A percentile compares a stretch with the other conserved stretches of the same genome.
These are phyloP conservation scores for Closterium sp. DNA, from an alignment of 139 green algal species.

Conservation along the genomic window DNA sequence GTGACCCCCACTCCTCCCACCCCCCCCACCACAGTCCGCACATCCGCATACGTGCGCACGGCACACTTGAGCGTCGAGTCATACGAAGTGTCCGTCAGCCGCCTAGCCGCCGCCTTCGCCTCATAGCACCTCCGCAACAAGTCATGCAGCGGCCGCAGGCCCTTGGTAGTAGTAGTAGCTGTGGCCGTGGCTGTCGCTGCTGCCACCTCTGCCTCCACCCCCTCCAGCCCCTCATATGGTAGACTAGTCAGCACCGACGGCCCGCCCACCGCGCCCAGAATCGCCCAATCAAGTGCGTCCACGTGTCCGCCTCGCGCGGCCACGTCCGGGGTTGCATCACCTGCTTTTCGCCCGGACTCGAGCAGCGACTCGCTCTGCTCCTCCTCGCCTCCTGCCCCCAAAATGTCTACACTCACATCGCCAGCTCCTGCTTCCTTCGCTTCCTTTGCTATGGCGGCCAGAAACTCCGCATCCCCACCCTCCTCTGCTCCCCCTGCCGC, in stretches of 20 bases:
- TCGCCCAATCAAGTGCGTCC: neutral
- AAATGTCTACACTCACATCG: neutral
- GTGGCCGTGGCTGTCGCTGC: neutral
- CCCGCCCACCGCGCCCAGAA: constrained; percentile 7
- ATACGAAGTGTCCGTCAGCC: neutral
- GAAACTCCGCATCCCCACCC: neutral
- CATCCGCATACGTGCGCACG: neutral
- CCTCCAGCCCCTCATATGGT: neutral
- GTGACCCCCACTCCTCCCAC: neutral
- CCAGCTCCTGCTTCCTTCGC: neutral
- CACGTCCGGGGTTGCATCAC: neutral
- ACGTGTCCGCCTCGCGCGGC: neutral
- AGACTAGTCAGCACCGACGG: neutral
- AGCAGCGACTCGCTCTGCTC: neutral
- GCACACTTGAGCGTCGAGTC: neutral
- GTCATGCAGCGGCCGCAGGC: constrained; percentile 1
- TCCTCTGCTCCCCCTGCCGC: neutral
- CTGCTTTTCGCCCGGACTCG: neutral
- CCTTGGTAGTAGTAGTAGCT: neutral
- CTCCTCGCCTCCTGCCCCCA: neutral
- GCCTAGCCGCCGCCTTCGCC: neutral
- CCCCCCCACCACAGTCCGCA: neutral
- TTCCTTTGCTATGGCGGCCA: neutral
- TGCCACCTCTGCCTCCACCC: neutral
- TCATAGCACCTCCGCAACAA: neutral